Conservation (phyloP, 2,329 filamentous ascomycete species). For the Aspergillus latus region DNA sequence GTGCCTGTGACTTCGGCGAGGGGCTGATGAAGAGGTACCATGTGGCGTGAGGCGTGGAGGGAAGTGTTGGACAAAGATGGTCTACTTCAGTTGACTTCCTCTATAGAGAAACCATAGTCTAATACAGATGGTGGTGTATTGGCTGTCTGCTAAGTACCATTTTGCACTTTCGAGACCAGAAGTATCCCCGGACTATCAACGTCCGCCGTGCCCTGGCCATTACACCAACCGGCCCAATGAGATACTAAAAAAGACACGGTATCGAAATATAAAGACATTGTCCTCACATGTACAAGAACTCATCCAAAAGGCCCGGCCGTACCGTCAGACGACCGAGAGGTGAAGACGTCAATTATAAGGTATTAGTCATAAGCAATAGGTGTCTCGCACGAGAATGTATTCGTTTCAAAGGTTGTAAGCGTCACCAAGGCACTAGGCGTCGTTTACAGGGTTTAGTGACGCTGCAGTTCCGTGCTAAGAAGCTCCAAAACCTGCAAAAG, state of each 20-base stretch:
- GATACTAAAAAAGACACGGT: background rate
- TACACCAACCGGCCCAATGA: conserved; percentile 5
- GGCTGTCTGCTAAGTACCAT: background rate
- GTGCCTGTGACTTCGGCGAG: too few species aligned
- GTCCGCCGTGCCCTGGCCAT: background rate
- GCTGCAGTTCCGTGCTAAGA: conserved; percentile 12
- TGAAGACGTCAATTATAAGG: conserved; percentile 15
- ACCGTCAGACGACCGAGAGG: background rate
- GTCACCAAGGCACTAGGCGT: background rate
- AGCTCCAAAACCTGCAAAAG: conserved; percentile 7
- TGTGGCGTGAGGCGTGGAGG: too few species aligned
- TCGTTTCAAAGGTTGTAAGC: background rate
- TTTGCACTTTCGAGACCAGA: background rate
- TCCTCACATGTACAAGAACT: conserved; percentile 10
- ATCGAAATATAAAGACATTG: conserved; percentile 5
- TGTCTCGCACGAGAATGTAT: conserved; percentile 11
- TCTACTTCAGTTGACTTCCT: too few species aligned
- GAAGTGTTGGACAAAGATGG: too few species aligned
- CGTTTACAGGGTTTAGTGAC: background rate
- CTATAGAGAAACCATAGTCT: background rate
- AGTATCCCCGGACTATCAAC: background rate
- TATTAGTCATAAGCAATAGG: conserved; percentile 13
- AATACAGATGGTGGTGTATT: background rate
- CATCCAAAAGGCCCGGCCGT: conserved; percentile 6
- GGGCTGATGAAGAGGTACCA: too few species aligned